Evolutionary conservation across 148 eudicot genomes (phyloP).

Genomic region (Vaccinium myrtillus): DNA sequence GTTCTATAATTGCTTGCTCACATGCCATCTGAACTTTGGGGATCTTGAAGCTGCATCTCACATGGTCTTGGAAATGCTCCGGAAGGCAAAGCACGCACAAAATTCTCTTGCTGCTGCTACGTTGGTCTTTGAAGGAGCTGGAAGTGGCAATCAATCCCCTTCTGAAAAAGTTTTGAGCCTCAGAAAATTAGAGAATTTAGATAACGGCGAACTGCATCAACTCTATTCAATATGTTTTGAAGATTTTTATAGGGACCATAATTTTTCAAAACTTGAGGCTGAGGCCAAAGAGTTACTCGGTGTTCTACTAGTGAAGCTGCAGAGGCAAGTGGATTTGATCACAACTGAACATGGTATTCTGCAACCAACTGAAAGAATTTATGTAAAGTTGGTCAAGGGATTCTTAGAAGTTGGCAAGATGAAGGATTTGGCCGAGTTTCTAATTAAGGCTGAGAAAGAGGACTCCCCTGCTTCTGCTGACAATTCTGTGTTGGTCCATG

Average conservation of each 20-base stretch:
- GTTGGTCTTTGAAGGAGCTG: conserved; percentile 41
- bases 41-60: conserved; percentile 72
- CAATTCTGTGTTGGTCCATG: conserved; percentile 60
- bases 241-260: conserved; percentile 58
- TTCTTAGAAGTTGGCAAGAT: conserved; percentile 73
- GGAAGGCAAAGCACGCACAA: conserved; percentile 77
- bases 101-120: conserved; percentile 70
- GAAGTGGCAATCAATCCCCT: conserved; percentile 18
- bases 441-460: conserved; percentile 72
- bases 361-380: conserved; percentile 73
- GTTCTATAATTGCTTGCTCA: conserved; percentile 76
- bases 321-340: conserved; percentile 57
- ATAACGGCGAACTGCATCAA: conserved; percentile 15
- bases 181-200: conserved; percentile 22
- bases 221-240: conserved; percentile 44
- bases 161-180: conserved; percentile 15
- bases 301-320: conserved; percentile 47
- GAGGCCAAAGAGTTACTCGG: conserved; percentile 55
- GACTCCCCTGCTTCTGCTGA: conserved; percentile 61
- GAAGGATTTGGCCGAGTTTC: conserved; percentile 76
- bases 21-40: conserved; percentile 81
- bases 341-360: conserved; percentile 73
- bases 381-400: conserved; percentile 71
- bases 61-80: conserved; percentile 89
- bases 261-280: conserved; percentile 54